Conservation (phyloP, 2,329 filamentous ascomycete species). For the Monosporascus sp. region DNA sequence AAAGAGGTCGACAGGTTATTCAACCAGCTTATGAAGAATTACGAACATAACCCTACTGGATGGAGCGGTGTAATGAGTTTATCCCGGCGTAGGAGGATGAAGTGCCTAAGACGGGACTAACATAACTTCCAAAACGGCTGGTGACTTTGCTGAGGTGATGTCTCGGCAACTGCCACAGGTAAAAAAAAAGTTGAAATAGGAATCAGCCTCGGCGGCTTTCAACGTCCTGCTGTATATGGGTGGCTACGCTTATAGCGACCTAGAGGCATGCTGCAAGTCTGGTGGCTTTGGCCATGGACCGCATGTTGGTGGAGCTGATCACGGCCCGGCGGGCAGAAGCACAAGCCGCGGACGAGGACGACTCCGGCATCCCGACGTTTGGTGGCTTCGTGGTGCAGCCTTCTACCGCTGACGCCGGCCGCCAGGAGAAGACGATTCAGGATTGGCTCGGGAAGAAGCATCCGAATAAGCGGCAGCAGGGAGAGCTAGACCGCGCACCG, state of each 20-base stretch:
- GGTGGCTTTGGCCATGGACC: conserved; percentile 2
- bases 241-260: conserved; percentile 2
- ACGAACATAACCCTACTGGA: conserved; percentile 1
- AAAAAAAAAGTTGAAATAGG: not conserved
- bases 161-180: not conserved
- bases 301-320: not conserved
- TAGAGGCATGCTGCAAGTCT: conserved; percentile 1
- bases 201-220: not conserved
- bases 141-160: conserved; percentile 1
- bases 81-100: not conserved
- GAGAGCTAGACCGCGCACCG: not conserved
- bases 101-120: not conserved
- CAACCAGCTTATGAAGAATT: conserved; percentile 1
- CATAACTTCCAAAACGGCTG: not conserved
- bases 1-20: conserved; percentile 1
- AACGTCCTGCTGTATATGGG: conserved; percentile 2
- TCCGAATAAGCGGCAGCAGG: not conserved
- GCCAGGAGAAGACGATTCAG: not conserved
- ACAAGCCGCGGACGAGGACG: not conserved
- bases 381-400: not conserved
- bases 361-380: not conserved
- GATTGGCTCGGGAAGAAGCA: not conserved
- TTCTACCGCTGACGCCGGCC: not conserved
- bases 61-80: conserved; percentile 1
- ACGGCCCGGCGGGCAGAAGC: not conserved